These are phyloP conservation scores for Ceratocystis papillata DNA, from an alignment of 2,329 filamentous ascomycete species.

Conservation along the genomic window DNA sequence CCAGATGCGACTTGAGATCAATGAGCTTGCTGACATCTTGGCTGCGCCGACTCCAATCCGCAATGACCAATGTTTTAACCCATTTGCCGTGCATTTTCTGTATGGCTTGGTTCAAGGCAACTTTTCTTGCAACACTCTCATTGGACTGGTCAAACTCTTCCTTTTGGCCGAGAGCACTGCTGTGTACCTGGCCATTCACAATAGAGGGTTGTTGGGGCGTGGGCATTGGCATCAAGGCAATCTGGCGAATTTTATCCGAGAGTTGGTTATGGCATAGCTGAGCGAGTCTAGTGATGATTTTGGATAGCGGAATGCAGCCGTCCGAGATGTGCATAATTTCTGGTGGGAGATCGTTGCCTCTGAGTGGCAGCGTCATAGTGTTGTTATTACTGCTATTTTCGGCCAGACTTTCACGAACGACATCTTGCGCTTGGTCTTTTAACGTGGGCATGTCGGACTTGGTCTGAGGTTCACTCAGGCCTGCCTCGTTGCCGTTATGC, in stretches of 20 bases:
- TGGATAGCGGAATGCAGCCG: slow-evolving; percentile 64
- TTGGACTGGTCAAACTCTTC: slow-evolving; percentile 42
- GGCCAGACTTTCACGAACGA: slow-evolving; percentile 4
- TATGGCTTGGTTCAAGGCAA: slow-evolving; percentile 62
- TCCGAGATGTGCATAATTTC: slow-evolving; percentile 61
- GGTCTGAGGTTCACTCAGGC: slow-evolving; percentile 31
- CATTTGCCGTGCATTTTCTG: slow-evolving; percentile 75
- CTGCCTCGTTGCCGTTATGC: slow-evolving; percentile 38
- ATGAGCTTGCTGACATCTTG: slow-evolving; percentile 76
- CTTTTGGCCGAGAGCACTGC: slow-evolving; percentile 26
- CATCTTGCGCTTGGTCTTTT: slow-evolving; percentile 28
- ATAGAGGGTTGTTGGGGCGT: slow-evolving; percentile 27
- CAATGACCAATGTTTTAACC: slow-evolving; percentile 83
- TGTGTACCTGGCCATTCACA: slow-evolving; percentile 40
- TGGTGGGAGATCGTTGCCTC: slow-evolving; percentile 49
- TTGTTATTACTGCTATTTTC: slow-evolving; percentile 17
- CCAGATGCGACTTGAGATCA: slow-evolving; percentile 68
- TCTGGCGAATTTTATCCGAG: slow-evolving; percentile 54
- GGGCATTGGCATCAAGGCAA: slow-evolving; percentile 57
- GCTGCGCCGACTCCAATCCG: slow-evolving; percentile 76
- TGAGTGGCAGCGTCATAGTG: slow-evolving; percentile 25
- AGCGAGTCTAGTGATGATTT: slow-evolving; percentile 64
- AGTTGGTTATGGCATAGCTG: slow-evolving; percentile 76
- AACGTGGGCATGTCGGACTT: slow-evolving; percentile 31
- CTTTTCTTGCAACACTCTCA: slow-evolving; percentile 67